phyloP scores from a whole-genome alignment of 2,329 filamentous ascomycete species.

The Tolypocladium nubicola region DNA sequence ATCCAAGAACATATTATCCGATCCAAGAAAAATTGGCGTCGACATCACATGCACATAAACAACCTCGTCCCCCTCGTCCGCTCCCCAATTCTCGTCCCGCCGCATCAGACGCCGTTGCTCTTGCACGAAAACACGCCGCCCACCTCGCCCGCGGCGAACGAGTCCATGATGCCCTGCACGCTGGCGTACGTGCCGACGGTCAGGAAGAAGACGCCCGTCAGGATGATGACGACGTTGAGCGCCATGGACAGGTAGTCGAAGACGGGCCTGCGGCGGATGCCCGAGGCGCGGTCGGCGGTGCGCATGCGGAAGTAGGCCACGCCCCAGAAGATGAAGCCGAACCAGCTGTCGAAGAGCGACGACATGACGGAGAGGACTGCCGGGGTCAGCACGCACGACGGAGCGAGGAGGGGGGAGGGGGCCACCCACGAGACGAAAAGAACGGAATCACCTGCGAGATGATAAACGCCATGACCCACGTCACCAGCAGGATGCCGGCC shows the following conservation, averaged over 20 bases:
- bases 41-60: background rate
- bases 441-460: conserved; percentile 91
- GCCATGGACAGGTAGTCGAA: conserved; percentile 43
- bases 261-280: conserved; percentile 38
- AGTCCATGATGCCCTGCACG: conserved; percentile 64
- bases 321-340: conserved; percentile 93
- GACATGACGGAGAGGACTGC: conserved; percentile 62
- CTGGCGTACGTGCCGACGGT: conserved; percentile 72
- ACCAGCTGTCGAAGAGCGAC: conserved; percentile 87
- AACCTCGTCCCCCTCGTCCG: background rate
- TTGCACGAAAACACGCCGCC: conserved; percentile 66
- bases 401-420: background rate
- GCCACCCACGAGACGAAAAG: conserved; percentile 56
- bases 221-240: conserved; percentile 64
- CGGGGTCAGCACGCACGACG: background rate
- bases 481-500: conserved; percentile 56
- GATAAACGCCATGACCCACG: conserved; percentile 84
- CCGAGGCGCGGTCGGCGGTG: conserved; percentile 45
- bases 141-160: conserved; percentile 55
- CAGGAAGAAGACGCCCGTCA: conserved; percentile 71
- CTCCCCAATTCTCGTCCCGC: background rate
- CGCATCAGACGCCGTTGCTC: conserved; percentile 48
- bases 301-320: conserved; percentile 72
- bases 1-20: background rate
- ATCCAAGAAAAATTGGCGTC: background rate